Conservation (phyloP, 1,139 yeast species). For the Diutina rugosa region DNA sequence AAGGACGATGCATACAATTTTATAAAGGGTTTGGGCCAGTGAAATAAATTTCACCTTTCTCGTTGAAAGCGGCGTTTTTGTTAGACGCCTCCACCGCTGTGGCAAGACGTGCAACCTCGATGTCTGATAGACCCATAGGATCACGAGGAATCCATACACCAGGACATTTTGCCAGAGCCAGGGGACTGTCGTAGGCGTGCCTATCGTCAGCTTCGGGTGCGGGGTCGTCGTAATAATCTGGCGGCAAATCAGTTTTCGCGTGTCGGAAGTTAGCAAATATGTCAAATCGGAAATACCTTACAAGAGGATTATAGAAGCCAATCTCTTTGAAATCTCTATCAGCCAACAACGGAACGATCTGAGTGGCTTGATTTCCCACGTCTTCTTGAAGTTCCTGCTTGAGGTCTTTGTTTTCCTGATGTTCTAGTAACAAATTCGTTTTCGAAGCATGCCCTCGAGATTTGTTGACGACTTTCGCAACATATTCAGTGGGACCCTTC, state of each 20-base stretch:
- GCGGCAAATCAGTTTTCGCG: constrained; percentile 17
- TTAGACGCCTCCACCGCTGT: constrained; percentile 45
- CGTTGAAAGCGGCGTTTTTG: constrained; percentile 50
- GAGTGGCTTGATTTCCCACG: constrained; percentile 7
- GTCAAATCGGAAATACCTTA: constrained; percentile 54
- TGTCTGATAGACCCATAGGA: constrained; percentile 63
- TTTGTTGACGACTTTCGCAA: constrained; percentile 17
- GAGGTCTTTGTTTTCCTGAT: constrained; percentile 8
- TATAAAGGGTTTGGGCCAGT: constrained; percentile 17
- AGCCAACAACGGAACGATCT: constrained; percentile 35
- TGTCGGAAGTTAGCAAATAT: constrained; percentile 43
- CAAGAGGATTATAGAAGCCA: constrained; percentile 17
- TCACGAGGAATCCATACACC: constrained; percentile 83
- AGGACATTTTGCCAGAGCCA: constrained; percentile 53
- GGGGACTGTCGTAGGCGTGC: constrained; percentile 57
- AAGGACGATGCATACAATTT: neutral
- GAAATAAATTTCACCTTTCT: constrained; percentile 41
- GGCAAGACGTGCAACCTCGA: constrained; percentile 38
- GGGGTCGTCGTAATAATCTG: constrained; percentile 18
- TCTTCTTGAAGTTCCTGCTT: constrained; percentile 11
- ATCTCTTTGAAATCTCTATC: constrained; percentile 33
- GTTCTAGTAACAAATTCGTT: constrained; percentile 4
- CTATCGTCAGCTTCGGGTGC: constrained; percentile 16
- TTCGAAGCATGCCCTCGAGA: constrained; percentile 7
- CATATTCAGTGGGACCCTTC: constrained; percentile 23